phyloP scores from a whole-genome alignment of 2,329 filamentous ascomycete genomes.

The Trichoderma citrinoviride region DNA sequence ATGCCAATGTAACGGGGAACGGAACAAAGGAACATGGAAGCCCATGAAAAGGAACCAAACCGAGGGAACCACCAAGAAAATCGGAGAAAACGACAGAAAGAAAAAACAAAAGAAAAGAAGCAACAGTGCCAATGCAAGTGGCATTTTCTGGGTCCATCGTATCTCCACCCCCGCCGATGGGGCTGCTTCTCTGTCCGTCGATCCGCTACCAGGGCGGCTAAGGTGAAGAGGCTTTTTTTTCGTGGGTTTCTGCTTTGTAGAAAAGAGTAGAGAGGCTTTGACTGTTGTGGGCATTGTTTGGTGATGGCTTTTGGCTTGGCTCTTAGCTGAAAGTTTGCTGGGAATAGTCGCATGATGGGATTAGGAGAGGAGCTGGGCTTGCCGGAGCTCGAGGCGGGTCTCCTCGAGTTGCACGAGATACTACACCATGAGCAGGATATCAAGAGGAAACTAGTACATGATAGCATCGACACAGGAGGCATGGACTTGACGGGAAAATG shows the following conservation, averaged over 20 bases:
- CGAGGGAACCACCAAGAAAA: too few relatives aligned
- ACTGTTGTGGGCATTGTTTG: background rate
- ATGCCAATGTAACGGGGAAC: background rate
- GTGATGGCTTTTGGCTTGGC: background rate
- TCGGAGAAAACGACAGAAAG: background rate
- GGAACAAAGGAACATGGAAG: background rate
- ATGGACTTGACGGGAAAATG: too few relatives aligned
- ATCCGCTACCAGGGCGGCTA: slow-evolving; percentile 11
- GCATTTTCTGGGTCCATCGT: background rate
- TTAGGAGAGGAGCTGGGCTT: background rate
- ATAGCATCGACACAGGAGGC: background rate
- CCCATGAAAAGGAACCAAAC: too few relatives aligned
- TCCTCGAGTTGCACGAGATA: background rate
- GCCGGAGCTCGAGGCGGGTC: background rate
- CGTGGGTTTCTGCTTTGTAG: background rate
- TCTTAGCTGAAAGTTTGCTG: slow-evolving; percentile 7
- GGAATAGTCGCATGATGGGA: background rate
- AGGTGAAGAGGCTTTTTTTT: background rate
- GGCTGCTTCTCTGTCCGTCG: background rate
- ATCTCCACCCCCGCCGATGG: slow-evolving; percentile 17
- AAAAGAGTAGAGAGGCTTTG: background rate
- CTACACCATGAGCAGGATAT: background rate
- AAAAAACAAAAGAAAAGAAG: background rate
- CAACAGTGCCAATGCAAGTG: background rate
- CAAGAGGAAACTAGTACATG: background rate